Percentiles rank a stretch among this genome's conserved stretches.
Evolutionary conservation across 1,284 basidiomycete species (phyloP).

Genomic region (Bondarzewia mesenterica): DNA sequence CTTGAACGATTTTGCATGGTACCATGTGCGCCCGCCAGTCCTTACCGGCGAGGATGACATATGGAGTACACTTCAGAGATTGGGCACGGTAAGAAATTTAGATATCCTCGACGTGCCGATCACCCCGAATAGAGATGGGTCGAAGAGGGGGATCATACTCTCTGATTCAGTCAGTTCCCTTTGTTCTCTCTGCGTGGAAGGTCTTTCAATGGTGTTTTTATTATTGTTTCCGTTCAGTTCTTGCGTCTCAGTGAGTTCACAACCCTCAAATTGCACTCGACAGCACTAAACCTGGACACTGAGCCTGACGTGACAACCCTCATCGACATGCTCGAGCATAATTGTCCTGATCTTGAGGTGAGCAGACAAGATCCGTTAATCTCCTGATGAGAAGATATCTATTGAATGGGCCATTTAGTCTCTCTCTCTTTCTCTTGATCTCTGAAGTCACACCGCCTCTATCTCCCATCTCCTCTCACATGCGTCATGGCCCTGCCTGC

Average conservation of each 20-base stretch:
- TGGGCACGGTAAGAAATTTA: neutral
- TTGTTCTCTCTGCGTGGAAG: too few relatives aligned
- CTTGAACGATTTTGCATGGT: neutral
- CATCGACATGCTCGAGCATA: neutral
- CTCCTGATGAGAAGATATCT: neutral
- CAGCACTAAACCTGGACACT: neutral
- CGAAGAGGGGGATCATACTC: neutral
- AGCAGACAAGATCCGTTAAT: neutral
- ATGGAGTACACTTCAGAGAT: neutral
- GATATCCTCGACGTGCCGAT: neutral
- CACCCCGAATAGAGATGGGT: too few relatives aligned
- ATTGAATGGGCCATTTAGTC: neutral
- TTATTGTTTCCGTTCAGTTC: neutral
- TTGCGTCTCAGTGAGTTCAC: neutral
- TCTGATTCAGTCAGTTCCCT: neutral
- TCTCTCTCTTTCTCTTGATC: neutral
- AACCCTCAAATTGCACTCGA: neutral
- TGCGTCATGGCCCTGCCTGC: neutral
- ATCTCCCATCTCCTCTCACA: neutral
- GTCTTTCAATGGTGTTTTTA: too few relatives aligned
- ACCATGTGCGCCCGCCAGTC: neutral
- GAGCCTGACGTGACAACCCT: neutral
- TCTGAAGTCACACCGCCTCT: neutral
- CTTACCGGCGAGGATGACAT: neutral
- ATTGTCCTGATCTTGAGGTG: neutral